These are phyloP conservation scores for Sphagnum fallax DNA, from an alignment of 228 moss, liverwort and hornwort species.

Conservation along the genomic window DNA sequence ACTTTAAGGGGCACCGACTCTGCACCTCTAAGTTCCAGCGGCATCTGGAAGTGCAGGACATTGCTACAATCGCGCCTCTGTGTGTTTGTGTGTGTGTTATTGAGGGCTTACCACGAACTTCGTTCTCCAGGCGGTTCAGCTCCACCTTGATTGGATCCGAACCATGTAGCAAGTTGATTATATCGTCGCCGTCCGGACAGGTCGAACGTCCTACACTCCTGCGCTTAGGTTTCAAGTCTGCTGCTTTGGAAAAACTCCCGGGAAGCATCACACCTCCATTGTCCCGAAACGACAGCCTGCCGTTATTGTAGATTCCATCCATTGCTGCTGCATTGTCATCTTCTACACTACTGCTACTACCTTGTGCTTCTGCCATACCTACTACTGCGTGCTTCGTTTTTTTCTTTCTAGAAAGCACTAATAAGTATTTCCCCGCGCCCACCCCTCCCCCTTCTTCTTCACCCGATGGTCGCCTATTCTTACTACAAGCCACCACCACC, in stretches of 20 bases:
- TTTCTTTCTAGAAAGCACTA: constrained; percentile 2
- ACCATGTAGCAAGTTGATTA: constrained; percentile 85
- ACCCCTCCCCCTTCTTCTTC: constrained; percentile 11
- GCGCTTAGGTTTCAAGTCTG: constrained; percentile 57
- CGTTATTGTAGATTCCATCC: constrained; percentile 63
- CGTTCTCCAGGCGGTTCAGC: constrained; percentile 96
- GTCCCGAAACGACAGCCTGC: constrained; percentile 55
- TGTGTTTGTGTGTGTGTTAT: neutral
- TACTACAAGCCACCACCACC: too few species aligned
- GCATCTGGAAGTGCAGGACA: neutral
- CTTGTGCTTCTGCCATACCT: constrained; percentile 36
- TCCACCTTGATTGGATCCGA: constrained; percentile 99
- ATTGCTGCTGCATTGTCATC: constrained; percentile 65
- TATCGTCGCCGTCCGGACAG: constrained; percentile 58
- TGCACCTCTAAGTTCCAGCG: neutral
- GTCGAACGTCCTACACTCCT: constrained; percentile 57
- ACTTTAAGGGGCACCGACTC: too few species aligned
- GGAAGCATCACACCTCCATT: constrained; percentile 38
- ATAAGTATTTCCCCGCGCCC: constrained; percentile 3
- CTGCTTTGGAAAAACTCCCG: constrained; percentile 46
- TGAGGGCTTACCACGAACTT: constrained; percentile 75
- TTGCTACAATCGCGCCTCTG: neutral
- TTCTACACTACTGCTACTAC: constrained; percentile 44
- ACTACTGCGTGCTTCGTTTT: constrained; percentile 7
- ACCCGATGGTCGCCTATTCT: neutral